These are phyloP conservation scores for Pseudopithomyces maydicus DNA, from an alignment of 2,329 filamentous ascomycete genomes.

Conservation along the genomic window DNA sequence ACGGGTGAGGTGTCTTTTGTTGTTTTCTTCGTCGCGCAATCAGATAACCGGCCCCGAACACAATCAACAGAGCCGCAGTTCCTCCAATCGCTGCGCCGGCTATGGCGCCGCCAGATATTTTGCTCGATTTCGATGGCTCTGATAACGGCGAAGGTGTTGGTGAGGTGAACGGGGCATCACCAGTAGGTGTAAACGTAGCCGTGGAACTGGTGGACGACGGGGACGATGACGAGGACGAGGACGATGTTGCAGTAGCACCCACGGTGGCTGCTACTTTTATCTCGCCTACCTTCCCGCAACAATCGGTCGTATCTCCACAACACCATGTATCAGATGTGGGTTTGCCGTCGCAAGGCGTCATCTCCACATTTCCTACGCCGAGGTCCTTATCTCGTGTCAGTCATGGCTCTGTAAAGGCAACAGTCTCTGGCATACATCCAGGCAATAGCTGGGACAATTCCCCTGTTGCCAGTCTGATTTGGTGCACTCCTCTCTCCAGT, in stretches of 20 bases:
- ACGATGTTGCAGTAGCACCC: background rate
- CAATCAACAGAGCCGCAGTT: background rate
- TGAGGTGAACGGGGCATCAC: background rate
- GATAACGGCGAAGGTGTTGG: background rate
- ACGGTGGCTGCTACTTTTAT: background rate
- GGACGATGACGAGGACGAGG: background rate
- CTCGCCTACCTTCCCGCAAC: background rate
- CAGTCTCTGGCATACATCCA: background rate
- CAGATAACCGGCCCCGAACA: background rate
- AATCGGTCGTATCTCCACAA: constrained; percentile 1
- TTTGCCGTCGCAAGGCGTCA: constrained; percentile 6
- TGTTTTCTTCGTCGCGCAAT: background rate
- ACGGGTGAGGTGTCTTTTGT: background rate
- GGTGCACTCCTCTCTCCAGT: constrained; percentile 1
- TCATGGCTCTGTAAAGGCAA: background rate
- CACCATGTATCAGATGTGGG: background rate
- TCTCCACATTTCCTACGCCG: background rate
- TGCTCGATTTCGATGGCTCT: background rate
- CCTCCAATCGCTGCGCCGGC: background rate
- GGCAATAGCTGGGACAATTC: constrained; percentile 4
- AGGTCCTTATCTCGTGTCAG: background rate
- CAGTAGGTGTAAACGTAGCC: background rate
- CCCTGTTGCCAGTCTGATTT: constrained; percentile 1
- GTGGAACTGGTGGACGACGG: background rate
- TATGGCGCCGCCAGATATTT: background rate